Conservation (phyloP, 352 stramenopile species). For the Blastocystis sp. region DNA sequence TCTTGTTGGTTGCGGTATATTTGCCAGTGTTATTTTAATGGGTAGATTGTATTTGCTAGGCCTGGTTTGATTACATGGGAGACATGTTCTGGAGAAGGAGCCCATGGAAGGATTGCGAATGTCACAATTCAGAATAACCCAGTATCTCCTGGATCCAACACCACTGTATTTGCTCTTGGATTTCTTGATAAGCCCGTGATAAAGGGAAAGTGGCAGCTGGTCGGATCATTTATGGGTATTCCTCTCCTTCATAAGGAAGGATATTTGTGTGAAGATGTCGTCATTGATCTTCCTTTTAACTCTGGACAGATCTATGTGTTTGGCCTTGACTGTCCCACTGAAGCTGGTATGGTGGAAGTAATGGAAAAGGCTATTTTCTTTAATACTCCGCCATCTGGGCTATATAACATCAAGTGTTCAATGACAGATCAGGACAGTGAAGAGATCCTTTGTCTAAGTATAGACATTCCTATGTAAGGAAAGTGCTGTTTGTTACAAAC, state of each 20-base stretch:
- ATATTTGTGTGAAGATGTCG: constrained; percentile 23
- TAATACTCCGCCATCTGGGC: constrained; percentile 6
- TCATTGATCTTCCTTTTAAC: constrained; percentile 34
- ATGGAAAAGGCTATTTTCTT: constrained; percentile 60
- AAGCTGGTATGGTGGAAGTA: constrained; percentile 5
- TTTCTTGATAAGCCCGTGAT: not conserved
- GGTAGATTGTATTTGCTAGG: not conserved
- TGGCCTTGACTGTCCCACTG: constrained; percentile 18
- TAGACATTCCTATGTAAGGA: not conserved
- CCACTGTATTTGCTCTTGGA: constrained; percentile 37
- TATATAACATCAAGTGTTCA: constrained; percentile 1
- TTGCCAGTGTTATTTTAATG: not conserved
- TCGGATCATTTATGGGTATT: not conserved
- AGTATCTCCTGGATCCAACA: constrained; percentile 32
- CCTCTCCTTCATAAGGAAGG: not conserved
- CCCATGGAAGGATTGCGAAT: constrained; percentile 19
- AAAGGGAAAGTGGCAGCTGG: not conserved
- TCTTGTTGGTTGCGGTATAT: not conserved
- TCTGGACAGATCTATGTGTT: constrained; percentile 41
- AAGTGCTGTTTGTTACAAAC: not conserved
- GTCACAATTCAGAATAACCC: constrained; percentile 51
- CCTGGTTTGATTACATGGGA: constrained; percentile 45
- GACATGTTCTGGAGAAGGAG: not conserved
- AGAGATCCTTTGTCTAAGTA: constrained; percentile 39
- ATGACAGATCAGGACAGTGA: constrained; percentile 61